Base-by-base conservation (phyloP, 306 rosid species). In the Adenanthera pavonina region DNA sequence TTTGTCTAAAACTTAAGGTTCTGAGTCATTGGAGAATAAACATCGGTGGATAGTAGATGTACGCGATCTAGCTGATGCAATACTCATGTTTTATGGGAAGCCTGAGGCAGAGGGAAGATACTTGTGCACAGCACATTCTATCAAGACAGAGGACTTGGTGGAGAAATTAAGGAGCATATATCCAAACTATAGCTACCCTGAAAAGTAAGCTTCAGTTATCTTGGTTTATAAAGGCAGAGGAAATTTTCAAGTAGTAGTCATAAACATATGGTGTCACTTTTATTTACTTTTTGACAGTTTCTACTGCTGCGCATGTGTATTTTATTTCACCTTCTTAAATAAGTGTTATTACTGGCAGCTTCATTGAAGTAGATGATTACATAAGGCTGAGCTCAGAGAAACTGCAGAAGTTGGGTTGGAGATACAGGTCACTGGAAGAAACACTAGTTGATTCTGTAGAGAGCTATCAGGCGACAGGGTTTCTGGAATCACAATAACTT, bases 81-180 rank as follows among this genome's bases (percentile, higher is more conserved):
- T 91, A 49, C 59, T 92, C 53, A 51, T 91, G 84, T 86, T 72
- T 4, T 90, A 90, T 53, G 97, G 90, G 91, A 90, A 90, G 87
- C 84, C 19, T 0, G 90, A 85, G 84, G 92, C 92, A 47, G 87
- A 92, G 77, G 95, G 94, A 80, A 86, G 98, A 83, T 90, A 88
- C 85, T 66, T 90, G 54, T 90, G 97, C 68, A 20, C 68, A 10
- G 77, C 94, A 35, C 86, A 89, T 46, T 0, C 30, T 5, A 44
- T 83, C 74, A 77, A 61, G 76, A 19, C 73, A 4, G 59, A 74
- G 84, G 90, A 86, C 68, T 35, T 92, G 84, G 83, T 83, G 77
- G 94, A 90, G 16, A 83, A 82, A 81, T 81, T 95, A 49, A 91
- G 72, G 88, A 78, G 52, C 34, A 14, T 79, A 81, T 92, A 76